A percentile compares a stretch with the other conserved stretches of the same genome.
Conservation (phyloP, 2,329 filamentous ascomycete genomes). For the Graphium sp. region DNA sequence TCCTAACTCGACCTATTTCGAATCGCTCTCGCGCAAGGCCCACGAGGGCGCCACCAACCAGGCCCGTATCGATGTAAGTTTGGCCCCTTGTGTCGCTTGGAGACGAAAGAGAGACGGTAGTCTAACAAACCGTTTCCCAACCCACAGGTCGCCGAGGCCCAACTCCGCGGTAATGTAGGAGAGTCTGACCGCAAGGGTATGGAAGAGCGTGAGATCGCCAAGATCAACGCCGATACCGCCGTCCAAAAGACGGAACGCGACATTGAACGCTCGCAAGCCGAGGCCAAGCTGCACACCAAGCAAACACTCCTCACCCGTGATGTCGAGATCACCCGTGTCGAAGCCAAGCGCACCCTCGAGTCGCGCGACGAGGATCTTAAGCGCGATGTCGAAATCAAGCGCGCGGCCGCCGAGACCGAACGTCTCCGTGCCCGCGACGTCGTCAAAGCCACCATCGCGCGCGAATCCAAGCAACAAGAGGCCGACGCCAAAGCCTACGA, state of each 20-base stretch:
- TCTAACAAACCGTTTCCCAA: background rate
- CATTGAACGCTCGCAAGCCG: conserved; percentile 62
- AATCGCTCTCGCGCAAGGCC: conserved; percentile 64
- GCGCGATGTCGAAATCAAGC: conserved; percentile 59
- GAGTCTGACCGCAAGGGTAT: conserved; percentile 65
- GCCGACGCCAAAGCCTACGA: conserved; percentile 51
- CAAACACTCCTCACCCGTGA: conserved; percentile 58
- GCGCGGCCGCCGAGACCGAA: conserved; percentile 66
- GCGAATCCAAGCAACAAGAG: conserved; percentile 51
- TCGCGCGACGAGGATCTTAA: conserved; percentile 66
- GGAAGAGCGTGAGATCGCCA: conserved; percentile 73
- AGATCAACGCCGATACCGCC: conserved; percentile 74
- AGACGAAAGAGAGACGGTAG: no score
- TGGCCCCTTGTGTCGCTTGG: no score
- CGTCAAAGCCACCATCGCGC: conserved; percentile 55
- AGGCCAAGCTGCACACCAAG: conserved; percentile 56
- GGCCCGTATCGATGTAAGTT: conserved; percentile 22
- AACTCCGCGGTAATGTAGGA: conserved; percentile 52
- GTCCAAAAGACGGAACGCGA: conserved; percentile 75
- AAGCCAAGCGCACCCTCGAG: conserved; percentile 57
- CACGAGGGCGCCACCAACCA: conserved; percentile 77
- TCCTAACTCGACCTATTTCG: conserved; percentile 67
- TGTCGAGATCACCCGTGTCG: conserved; percentile 60
- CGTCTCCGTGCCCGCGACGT: conserved; percentile 62
- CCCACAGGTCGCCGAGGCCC: conserved; percentile 49